Evolutionary conservation across 345 rosid genomes (phyloP), one percentile per base, ranked within the genome.

Genomic region (Capsella bursapastoris): DNA sequence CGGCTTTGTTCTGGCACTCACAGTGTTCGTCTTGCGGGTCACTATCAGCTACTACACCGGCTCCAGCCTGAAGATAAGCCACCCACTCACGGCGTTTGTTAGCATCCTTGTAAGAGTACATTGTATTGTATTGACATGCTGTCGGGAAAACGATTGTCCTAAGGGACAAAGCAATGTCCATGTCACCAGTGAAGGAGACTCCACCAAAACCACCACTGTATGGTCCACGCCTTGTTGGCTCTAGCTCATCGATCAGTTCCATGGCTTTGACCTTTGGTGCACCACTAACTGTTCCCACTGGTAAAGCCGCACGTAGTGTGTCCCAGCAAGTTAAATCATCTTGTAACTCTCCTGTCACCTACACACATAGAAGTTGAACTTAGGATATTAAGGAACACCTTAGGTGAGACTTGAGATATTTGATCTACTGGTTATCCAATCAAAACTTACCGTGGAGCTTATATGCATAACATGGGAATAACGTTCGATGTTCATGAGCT

Each of bases 391-490:
- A 75, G 8, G 56, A 68, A 67, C 68, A 67, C 37, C 6, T 34
- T 34, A 7, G 6, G 37, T 34, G 37, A 34, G 37, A 34, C 37
- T 34, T 34, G 1, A 34, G 8, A 34, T 34, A 6, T 34, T 34
- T 34, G 37, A 34, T 34, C 37, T 34, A 34, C 37, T 34, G 8
- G 37, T 34, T 34, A 34, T 34, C 37, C 7, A 6, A 34, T 34
- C 7, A 34, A 6, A 34, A 34, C 37, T 81, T 61, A 91, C 98
- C 70, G 93, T 94, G 18, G 98, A 90, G 86, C 98, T 94, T 58
- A 94, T 91, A 79, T 94, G 97, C 98, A 91, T 91, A 43, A 94
- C 97, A 80, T 91, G 97, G 34, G 96, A 91, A 67, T 90, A 91
- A 18, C 89, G 86, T 73, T 91, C 98, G 64, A 91, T 74, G 80